phyloP scores from a whole-genome alignment of 176 grass and related monocot species.

The Aegilops umbellulata region DNA sequence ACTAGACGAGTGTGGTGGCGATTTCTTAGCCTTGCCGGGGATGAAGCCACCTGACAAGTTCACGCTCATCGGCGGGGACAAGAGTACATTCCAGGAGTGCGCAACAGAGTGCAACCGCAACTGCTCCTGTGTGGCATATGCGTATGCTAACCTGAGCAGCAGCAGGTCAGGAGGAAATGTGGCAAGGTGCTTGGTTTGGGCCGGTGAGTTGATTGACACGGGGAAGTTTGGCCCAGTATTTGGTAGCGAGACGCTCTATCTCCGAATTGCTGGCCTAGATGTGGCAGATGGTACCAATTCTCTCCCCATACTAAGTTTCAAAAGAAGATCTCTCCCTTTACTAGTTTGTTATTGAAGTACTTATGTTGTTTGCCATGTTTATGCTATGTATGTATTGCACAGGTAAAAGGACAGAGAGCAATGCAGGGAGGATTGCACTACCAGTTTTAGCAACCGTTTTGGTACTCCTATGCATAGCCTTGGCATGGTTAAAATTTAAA shows the following conservation, averaged over 20 bases:
- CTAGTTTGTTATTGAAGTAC: too few relatives aligned
- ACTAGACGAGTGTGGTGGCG: accelerated
- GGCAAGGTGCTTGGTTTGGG: not conserved
- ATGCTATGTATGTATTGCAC: not conserved
- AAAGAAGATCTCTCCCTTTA: too few relatives aligned
- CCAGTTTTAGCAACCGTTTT: not conserved
- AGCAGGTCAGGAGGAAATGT: not conserved
- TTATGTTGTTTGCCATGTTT: too few relatives aligned
- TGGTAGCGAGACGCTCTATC: not conserved
- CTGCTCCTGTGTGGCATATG: not conserved
- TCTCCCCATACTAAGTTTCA: too few relatives aligned
- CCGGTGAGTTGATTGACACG: not conserved
- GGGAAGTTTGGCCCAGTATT: accelerated
- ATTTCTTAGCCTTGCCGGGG: not conserved
- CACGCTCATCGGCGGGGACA: accelerated
- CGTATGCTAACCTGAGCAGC: accelerated
- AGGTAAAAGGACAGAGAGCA: not conserved
- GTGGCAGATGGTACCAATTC: not conserved
- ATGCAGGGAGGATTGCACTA: not conserved
- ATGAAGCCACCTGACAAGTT: not conserved
- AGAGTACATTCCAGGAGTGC: not conserved
- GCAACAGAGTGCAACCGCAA: not conserved
- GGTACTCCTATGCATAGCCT: not conserved
- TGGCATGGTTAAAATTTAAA: not conserved
- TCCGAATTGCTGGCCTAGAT: not conserved